A percentile compares a stretch with the other conserved stretches of the same genome.
phyloP scores from a whole-genome alignment of 2,329 filamentous ascomycete genomes.

The Alternaria arborescens region DNA sequence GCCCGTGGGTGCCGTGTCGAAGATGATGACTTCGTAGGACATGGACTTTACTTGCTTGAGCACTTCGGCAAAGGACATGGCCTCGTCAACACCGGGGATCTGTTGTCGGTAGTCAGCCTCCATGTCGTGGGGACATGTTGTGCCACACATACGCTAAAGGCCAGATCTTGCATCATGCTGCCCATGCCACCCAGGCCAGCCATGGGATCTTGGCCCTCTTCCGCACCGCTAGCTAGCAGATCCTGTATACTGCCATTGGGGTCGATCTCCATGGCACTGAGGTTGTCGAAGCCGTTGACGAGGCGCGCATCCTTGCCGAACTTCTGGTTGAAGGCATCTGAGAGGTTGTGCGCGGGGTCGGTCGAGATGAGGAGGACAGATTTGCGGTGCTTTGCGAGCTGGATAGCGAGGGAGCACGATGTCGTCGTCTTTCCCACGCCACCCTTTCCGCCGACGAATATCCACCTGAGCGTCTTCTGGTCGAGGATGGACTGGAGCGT shows the following conservation, averaged over 20 bases:
- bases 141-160: constrained; percentile 78
- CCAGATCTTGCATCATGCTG: constrained; percentile 98
- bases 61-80: constrained; percentile 99
- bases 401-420: constrained; percentile 96
- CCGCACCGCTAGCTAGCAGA: constrained; percentile 80
- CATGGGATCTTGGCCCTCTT: constrained; percentile 74
- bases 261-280: constrained; percentile 99
- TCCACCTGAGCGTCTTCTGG: constrained; percentile 95
- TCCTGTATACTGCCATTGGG: constrained; percentile 98
- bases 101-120: constrained; percentile 48
- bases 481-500: constrained; percentile 93
- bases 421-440: constrained; percentile 99
- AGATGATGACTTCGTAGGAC: constrained; percentile 98
- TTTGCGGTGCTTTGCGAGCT: constrained; percentile 92
- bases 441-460: constrained; percentile 98
- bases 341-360: constrained; percentile 97
- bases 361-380: constrained; percentile 98
- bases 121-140: not conserved
- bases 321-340: constrained; percentile 97
- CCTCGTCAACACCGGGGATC: constrained; percentile 98
- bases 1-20: constrained; percentile 97
- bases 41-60: constrained; percentile 99
- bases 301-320: constrained; percentile 98
- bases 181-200: constrained; percentile 75
- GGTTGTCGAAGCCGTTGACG: constrained; percentile 88